phyloP scores from a whole-genome alignment of 2,329 filamentous ascomycete species.

The Rhexocercosporidium sp. region DNA sequence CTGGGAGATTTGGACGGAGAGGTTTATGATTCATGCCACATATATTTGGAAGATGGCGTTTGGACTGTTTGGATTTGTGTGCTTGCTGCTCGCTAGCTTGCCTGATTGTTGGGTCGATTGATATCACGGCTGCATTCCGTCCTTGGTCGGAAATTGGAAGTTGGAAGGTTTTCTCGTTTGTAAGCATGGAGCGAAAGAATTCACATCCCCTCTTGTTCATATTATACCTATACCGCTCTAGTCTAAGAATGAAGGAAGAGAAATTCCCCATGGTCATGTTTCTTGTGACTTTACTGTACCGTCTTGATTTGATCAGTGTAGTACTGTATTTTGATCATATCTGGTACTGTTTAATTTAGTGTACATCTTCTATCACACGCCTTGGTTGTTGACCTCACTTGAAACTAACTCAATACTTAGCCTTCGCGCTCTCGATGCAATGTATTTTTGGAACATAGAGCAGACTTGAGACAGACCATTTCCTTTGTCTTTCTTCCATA shows the following conservation, averaged over 20 bases:
- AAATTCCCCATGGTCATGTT: neutral
- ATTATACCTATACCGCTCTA: slow-evolving; percentile 1
- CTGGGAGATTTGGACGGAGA: neutral
- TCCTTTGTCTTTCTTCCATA: too few species aligned
- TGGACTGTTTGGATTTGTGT: neutral
- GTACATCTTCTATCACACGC: too few species aligned
- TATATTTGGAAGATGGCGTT: slow-evolving; percentile 12
- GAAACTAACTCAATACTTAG: too few species aligned
- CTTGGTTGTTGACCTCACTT: too few species aligned
- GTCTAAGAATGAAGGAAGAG: neutral
- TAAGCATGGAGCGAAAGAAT: neutral
- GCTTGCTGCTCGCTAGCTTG: neutral
- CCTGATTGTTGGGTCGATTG: neutral
- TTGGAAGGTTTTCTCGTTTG: neutral
- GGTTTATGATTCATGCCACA: slow-evolving; percentile 18
- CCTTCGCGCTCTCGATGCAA: too few species aligned
- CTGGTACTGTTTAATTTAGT: too few species aligned
- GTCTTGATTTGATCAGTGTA: too few species aligned
- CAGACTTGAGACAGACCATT: too few species aligned
- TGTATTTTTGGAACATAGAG: too few species aligned
- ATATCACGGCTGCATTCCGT: slow-evolving; percentile 11
- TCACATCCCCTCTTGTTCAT: slow-evolving; percentile 6
- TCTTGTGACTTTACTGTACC: too few species aligned
- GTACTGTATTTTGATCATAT: too few species aligned
- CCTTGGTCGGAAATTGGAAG: neutral